Evolutionary conservation across 805 yeast genomes (phyloP).

Genomic region (Pichia sporocuriosa): DNA sequence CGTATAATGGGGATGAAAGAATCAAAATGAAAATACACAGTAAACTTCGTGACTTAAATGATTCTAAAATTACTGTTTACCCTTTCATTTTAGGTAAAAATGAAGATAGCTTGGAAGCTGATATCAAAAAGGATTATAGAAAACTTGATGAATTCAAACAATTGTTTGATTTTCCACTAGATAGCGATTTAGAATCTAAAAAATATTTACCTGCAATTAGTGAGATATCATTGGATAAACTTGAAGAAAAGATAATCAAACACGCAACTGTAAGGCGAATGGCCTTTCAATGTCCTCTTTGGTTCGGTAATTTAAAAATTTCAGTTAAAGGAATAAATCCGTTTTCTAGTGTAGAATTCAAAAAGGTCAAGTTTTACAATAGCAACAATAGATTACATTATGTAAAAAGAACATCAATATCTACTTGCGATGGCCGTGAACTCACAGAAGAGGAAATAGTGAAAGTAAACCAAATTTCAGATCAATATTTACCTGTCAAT

Average conservation of each 20-base stretch:
- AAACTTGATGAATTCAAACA: conserved; percentile 6
- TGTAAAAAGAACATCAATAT: conserved; percentile 42
- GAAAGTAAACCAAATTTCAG: conserved; percentile 41
- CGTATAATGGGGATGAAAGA: conserved; percentile 38
- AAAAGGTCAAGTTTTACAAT: conserved; percentile 39
- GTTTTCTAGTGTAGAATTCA: conserved; percentile 27
- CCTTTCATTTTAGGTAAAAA: conserved; percentile 56
- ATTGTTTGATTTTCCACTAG: conserved; percentile 10
- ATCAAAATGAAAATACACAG: conserved; percentile 46
- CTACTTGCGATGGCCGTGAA: conserved; percentile 39
- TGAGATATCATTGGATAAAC: conserved; percentile 36
- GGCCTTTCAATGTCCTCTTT: conserved; percentile 54
- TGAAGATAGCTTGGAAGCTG: conserved; percentile 24
- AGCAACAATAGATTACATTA: conserved; percentile 44
- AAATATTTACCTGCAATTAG: conserved; percentile 30
- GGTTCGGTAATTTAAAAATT: conserved; percentile 46
- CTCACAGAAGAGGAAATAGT: conserved; percentile 24
- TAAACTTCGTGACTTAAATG: conserved; percentile 53
- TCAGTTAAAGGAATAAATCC: conserved; percentile 68
- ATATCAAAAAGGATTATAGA: conserved; percentile 7
- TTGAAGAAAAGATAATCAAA: conserved; percentile 44
- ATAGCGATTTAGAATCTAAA: neutral
- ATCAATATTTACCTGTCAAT: conserved; percentile 30
- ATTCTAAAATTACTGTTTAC: conserved; percentile 44
- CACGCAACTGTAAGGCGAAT: conserved; percentile 58